Percentiles rank a stretch among this genome's conserved stretches.
These are phyloP conservation scores for Diutina mesorugosa DNA, from an alignment of 1,139 yeast genomes.

Conservation along the genomic window DNA sequence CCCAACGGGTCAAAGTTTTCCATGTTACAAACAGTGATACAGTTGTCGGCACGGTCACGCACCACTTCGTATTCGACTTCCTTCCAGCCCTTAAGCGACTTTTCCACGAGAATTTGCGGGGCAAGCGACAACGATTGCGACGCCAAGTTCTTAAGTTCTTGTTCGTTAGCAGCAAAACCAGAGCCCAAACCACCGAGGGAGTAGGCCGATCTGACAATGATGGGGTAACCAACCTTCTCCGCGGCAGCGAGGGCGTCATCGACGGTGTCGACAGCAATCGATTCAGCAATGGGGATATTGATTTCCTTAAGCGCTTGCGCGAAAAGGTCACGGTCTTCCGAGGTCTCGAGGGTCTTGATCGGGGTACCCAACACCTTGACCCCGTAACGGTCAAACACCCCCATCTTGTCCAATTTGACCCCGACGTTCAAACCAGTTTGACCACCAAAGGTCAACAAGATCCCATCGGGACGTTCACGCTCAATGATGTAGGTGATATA, in stretches of 20 bases:
- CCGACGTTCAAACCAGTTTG: conserved; percentile 97
- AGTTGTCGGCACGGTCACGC: conserved; percentile 90
- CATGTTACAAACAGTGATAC: conserved; percentile 98
- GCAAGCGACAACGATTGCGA: conserved; percentile 81
- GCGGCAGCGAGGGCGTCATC: conserved; percentile 92
- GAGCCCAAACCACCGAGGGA: conserved; percentile 98
- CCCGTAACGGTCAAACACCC: conserved; percentile 79
- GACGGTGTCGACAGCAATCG: conserved; percentile 86
- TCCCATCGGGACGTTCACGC: conserved; percentile 94
- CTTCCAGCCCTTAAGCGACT: conserved; percentile 97
- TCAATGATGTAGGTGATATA: conserved; percentile 89
- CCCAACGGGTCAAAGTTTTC: conserved; percentile 98
- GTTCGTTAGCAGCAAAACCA: conserved; percentile 80
- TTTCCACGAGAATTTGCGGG: conserved; percentile 93
- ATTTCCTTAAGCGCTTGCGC: conserved; percentile 92
- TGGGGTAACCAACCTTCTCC: conserved; percentile 79
- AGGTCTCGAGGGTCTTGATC: conserved; percentile 83
- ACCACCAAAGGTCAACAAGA: conserved; percentile 92
- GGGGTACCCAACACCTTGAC: conserved; percentile 97
- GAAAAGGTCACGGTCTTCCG: conserved; percentile 94
- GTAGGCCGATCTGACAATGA: conserved; percentile 94
- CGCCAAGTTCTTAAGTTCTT: conserved; percentile 75
- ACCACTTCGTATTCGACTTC: conserved; percentile 98
- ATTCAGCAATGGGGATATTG: conserved; percentile 89
- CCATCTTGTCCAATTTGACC: conserved; percentile 85